Conservation (phyloP, 2,329 filamentous ascomycete species). For the Neonectria hederae region DNA sequence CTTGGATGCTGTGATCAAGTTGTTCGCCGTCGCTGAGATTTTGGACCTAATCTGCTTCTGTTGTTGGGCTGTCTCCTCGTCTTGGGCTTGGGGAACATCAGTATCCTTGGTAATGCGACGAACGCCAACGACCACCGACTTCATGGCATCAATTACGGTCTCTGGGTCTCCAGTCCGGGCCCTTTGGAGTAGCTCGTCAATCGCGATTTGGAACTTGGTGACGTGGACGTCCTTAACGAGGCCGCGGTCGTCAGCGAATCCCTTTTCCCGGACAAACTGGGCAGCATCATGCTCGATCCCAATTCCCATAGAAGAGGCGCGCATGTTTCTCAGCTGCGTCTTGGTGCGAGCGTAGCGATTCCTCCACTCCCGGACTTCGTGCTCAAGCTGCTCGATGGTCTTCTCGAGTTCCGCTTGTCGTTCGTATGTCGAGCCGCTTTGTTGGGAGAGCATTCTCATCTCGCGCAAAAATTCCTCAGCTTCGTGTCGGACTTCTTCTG, state of each 20-base stretch:
- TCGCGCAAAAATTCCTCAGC: slow-evolving; percentile 85
- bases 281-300: slow-evolving; percentile 75
- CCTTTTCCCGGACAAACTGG: slow-evolving; percentile 71
- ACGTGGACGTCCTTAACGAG: slow-evolving; percentile 91
- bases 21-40: slow-evolving; percentile 94
- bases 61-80: slow-evolving; percentile 64
- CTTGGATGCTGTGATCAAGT: slow-evolving; percentile 92
- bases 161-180: slow-evolving; percentile 79
- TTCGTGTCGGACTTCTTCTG: slow-evolving; percentile 86
- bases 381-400: slow-evolving; percentile 79
- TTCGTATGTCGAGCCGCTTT: slow-evolving; percentile 81
- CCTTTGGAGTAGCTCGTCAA: slow-evolving; percentile 86
- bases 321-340: slow-evolving; percentile 83
- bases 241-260: slow-evolving; percentile 76
- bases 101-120: slow-evolving; percentile 87
- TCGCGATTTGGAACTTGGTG: slow-evolving; percentile 92
- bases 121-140: slow-evolving; percentile 82
- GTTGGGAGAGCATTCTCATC: slow-evolving; percentile 86
- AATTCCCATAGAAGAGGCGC: slow-evolving; percentile 81
- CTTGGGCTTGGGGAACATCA: slow-evolving; percentile 64
- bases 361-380: slow-evolving; percentile 90
- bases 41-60: slow-evolving; percentile 78
- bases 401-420: slow-evolving; percentile 81
- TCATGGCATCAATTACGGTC: slow-evolving; percentile 85
- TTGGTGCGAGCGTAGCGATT: slow-evolving; percentile 88